Conservation (phyloP, 108 stramenopile genomes). For the Fragilariopsis cylindrus region DNA sequence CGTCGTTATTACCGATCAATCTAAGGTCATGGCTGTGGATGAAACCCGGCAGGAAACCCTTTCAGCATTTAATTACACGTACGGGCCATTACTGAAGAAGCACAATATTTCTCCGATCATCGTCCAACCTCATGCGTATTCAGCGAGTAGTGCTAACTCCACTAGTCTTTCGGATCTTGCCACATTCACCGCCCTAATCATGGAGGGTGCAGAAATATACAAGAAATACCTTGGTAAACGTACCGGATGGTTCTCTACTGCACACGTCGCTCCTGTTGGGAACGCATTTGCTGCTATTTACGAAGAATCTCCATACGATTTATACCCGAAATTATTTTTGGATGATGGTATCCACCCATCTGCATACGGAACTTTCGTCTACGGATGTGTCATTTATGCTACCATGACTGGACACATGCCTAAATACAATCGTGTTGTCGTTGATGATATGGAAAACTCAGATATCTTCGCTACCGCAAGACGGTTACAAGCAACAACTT, state of each 20-base stretch:
- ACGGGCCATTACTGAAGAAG: slow-evolving; percentile 39
- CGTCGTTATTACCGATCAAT: slow-evolving; percentile 53
- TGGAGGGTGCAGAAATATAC: slow-evolving; percentile 49
- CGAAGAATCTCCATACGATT: slow-evolving; percentile 42
- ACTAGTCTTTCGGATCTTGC: slow-evolving; percentile 46
- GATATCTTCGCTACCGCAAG: slow-evolving; percentile 35
- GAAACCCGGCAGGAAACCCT: slow-evolving; percentile 37
- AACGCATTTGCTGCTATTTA: slow-evolving; percentile 54
- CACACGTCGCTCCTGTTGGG: slow-evolving; percentile 52
- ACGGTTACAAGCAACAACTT: slow-evolving; percentile 20
- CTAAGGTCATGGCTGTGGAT: slow-evolving; percentile 45
- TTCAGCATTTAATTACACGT: slow-evolving; percentile 38
- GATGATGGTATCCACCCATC: slow-evolving; percentile 54
- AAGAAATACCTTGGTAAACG: slow-evolving; percentile 26
- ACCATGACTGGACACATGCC: slow-evolving; percentile 53
- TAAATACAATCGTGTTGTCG: slow-evolving; percentile 24
- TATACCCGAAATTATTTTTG: slow-evolving; percentile 49
- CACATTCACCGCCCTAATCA: slow-evolving; percentile 46
- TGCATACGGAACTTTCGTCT: slow-evolving; percentile 45
- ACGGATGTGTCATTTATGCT: slow-evolving; percentile 47
- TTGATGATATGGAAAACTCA: slow-evolving; percentile 26
- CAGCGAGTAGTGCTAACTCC: slow-evolving; percentile 37
- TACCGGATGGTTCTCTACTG: slow-evolving; percentile 21
- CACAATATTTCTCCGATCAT: slow-evolving; percentile 43
- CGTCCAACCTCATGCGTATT: slow-evolving; percentile 53